Evolutionary conservation across 176 grass and related monocot species (phyloP).

Genomic region (Oryza longistaminata): DNA sequence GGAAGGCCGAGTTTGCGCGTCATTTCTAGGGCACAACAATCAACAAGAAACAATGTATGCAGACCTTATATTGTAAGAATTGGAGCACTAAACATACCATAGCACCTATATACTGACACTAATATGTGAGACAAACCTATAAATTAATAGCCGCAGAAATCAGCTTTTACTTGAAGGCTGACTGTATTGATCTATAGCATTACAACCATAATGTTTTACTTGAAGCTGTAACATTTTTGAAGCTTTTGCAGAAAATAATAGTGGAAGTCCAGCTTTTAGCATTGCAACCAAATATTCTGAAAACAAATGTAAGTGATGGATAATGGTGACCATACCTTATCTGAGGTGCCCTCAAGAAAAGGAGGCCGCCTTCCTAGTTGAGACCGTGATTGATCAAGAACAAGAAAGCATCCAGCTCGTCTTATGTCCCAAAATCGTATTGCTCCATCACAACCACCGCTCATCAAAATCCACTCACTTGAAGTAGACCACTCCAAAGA

Average conservation of each 20-base stretch:
- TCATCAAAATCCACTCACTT: conserved; percentile 88
- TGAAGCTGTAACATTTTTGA: not conserved
- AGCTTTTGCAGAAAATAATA: conserved; percentile 11
- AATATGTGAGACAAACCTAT: not conserved
- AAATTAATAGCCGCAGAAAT: conserved; percentile 11
- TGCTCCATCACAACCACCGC: conserved; percentile 78
- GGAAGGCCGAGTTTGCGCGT: conserved; percentile 1
- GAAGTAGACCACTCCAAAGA: conserved; percentile 88
- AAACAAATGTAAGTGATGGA: not conserved
- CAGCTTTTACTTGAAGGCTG: conserved; percentile 7
- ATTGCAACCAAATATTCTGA: not conserved
- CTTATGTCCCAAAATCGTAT: conserved; percentile 99
- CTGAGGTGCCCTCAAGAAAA: conserved; percentile 41
- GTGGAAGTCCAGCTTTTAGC: not conserved
- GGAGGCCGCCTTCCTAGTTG: conserved; percentile 79
- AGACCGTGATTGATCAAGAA: conserved; percentile 83
- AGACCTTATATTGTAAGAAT: conserved; percentile 11
- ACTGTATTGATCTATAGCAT: conserved; percentile 2
- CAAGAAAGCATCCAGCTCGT: conserved; percentile 77
- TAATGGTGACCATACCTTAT: conserved; percentile 42
- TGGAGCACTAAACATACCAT: conserved; percentile 22
- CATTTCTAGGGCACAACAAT: conserved; percentile 17
- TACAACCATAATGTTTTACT: not conserved
- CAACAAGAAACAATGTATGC: not conserved
- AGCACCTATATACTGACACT: conserved; percentile 10